A percentile compares a stretch with the other conserved stretches of the same genome.
phyloP scores from a whole-genome alignment of 1,139 yeast species.

The Magnusiomyces starmeri region DNA sequence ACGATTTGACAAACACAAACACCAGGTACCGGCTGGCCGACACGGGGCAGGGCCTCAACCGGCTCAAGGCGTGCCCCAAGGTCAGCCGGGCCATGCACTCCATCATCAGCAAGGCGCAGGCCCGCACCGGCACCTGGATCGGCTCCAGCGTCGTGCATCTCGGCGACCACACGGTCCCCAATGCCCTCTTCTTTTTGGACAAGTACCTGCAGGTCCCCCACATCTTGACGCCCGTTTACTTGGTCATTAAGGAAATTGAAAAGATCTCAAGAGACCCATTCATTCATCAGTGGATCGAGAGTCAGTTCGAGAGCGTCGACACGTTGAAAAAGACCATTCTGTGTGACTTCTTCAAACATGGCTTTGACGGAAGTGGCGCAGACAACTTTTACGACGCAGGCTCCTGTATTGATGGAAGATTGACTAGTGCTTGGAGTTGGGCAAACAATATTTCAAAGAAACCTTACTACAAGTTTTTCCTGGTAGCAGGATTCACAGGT shows the following conservation, averaged over 20 bases:
- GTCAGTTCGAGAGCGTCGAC: slow-evolving; percentile 49
- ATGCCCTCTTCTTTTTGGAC: slow-evolving; percentile 65
- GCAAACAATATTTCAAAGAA: slow-evolving; percentile 61
- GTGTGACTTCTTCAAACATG: slow-evolving; percentile 64
- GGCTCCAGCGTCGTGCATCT: slow-evolving; percentile 70
- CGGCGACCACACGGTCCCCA: slow-evolving; percentile 75
- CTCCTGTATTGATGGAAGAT: slow-evolving; percentile 69
- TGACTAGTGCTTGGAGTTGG: slow-evolving; percentile 76
- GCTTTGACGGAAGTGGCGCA: slow-evolving; percentile 72
- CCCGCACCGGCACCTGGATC: slow-evolving; percentile 57
- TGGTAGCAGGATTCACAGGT: slow-evolving; percentile 67
- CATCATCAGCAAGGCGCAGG: slow-evolving; percentile 53
- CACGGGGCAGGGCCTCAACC: slow-evolving; percentile 71
- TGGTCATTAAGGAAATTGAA: slow-evolving; percentile 47
- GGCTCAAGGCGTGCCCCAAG: slow-evolving; percentile 62
- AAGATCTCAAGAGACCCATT: slow-evolving; percentile 40
- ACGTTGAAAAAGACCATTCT: slow-evolving; percentile 47
- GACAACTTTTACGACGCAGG: slow-evolving; percentile 75
- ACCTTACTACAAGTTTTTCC: slow-evolving; percentile 52
- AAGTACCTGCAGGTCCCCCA: slow-evolving; percentile 71
- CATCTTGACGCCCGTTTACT: slow-evolving; percentile 60
- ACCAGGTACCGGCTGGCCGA: slow-evolving; percentile 51
- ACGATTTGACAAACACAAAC: slow-evolving; percentile 44
- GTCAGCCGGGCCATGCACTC: slow-evolving; percentile 61
- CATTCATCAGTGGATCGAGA: slow-evolving; percentile 43